Conservation (phyloP, 1,139 yeast genomes). For the Diutina sp. region DNA sequence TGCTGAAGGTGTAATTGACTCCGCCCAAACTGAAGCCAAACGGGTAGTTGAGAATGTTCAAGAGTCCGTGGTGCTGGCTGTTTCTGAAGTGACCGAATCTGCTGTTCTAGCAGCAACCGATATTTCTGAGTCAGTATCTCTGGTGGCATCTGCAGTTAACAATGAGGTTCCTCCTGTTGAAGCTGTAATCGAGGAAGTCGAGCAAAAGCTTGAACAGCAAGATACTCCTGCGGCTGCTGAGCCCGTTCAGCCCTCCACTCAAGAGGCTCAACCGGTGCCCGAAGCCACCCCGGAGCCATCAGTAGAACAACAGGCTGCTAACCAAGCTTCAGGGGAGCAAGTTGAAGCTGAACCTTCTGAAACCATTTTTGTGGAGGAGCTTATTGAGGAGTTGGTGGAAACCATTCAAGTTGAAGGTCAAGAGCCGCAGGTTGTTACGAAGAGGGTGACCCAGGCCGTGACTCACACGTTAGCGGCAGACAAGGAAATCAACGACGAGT, state of each 20-base stretch:
- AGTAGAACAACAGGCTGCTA: background rate
- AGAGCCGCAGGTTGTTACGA: background rate
- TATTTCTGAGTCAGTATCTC: background rate
- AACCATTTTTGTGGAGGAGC: background rate
- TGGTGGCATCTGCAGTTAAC: background rate
- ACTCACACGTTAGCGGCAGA: background rate
- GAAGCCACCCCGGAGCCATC: background rate
- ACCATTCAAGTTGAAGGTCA: background rate
- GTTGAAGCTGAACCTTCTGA: background rate
- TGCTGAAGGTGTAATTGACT: background rate
- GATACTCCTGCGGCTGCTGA: background rate
- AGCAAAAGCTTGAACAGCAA: background rate
- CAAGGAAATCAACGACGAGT: background rate
- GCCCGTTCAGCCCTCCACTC: background rate
- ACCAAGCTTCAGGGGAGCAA: background rate
- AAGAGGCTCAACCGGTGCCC: background rate
- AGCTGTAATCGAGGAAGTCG: background rate
- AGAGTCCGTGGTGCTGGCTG: background rate
- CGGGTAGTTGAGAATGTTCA: background rate
- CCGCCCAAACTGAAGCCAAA: background rate
- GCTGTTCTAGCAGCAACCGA: background rate
- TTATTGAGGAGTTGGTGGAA: background rate
- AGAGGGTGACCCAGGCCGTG: background rate
- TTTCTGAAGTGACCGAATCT: background rate
- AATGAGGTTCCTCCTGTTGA: background rate